phyloP scores from a whole-genome alignment of 148 eudicot species.

The Arbutus unedo region DNA sequence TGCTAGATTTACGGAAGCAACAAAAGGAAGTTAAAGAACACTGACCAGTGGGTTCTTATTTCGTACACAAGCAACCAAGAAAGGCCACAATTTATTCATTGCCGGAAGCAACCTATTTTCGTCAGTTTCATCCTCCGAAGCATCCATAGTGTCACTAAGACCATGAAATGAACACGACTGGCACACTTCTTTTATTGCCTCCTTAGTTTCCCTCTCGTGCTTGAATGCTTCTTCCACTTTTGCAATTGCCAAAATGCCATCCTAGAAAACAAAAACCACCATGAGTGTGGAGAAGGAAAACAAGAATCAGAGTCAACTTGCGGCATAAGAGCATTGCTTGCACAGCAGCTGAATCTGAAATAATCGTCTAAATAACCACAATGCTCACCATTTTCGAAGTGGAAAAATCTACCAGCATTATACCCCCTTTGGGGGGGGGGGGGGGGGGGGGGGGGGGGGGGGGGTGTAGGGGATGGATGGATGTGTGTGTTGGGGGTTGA shows the following conservation, averaged over 20 bases:
- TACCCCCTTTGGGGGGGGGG: too few species aligned
- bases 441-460: too few species aligned
- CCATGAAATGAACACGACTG: constrained; percentile 48
- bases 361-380: background rate
- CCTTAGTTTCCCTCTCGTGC: constrained; percentile 65
- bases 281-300: constrained; percentile 1
- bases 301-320: background rate
- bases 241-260: constrained; percentile 58
- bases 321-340: constrained; percentile 4
- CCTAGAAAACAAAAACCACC: constrained; percentile 33
- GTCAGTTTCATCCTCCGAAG: constrained; percentile 56
- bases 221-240: constrained; percentile 77
- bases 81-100: constrained; percentile 91
- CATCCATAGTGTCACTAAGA: constrained; percentile 61
- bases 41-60: constrained; percentile 75
- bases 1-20: background rate
- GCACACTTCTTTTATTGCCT: constrained; percentile 45
- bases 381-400: background rate
- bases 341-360: background rate
- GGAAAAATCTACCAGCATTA: background rate
- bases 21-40: background rate
- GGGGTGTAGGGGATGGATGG: too few species aligned
- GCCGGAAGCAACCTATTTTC: constrained; percentile 94
- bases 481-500: too few species aligned
- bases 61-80: constrained; percentile 67